Evolutionary conservation across 116 monocot species (phyloP).

Genomic region (Thalassia testudinum): DNA sequence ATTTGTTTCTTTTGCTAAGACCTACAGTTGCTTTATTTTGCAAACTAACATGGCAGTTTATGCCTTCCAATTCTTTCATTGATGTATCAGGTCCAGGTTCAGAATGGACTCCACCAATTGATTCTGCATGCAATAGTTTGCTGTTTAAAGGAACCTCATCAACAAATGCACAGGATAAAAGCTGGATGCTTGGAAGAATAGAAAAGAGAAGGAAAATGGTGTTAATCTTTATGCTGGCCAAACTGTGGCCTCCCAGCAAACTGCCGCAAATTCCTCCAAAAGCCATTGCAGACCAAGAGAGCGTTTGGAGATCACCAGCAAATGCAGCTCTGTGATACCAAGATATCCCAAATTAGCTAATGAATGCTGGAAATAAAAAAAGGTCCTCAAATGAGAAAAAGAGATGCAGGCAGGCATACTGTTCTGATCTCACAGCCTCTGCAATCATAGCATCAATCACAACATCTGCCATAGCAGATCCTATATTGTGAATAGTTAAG

Average conservation of each 20-base stretch:
- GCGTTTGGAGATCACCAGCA: constrained; percentile 74
- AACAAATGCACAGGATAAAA: constrained; percentile 49
- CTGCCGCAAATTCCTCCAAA: constrained; percentile 77
- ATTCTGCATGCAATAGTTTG: too few species aligned
- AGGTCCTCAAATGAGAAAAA: neutral
- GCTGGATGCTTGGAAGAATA: constrained; percentile 43
- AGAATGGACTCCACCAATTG: too few species aligned
- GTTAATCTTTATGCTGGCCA: constrained; percentile 31
- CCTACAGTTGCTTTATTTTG: neutral
- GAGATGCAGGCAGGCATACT: constrained; percentile 10
- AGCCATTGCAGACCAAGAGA: constrained; percentile 78
- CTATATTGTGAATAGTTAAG: constrained; percentile 54
- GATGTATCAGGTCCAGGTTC: too few species aligned
- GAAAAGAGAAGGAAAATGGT: constrained; percentile 65
- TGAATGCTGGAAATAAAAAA: constrained; percentile 6
- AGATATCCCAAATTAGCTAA: constrained; percentile 8
- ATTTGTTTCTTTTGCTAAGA: constrained; percentile 1
- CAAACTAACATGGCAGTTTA: neutral
- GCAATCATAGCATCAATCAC: constrained; percentile 93
- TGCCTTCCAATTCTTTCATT: neutral
- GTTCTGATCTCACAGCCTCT: constrained; percentile 56
- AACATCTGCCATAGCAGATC: constrained; percentile 87
- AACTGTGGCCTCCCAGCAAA: constrained; percentile 61
- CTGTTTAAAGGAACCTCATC: constrained; percentile 19
- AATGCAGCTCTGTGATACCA: constrained; percentile 43